Evolutionary conservation across 768 basidiomycete species (phyloP), one percentile per base, ranked within the genome.

Genomic region (Suillus weaverae): DNA sequence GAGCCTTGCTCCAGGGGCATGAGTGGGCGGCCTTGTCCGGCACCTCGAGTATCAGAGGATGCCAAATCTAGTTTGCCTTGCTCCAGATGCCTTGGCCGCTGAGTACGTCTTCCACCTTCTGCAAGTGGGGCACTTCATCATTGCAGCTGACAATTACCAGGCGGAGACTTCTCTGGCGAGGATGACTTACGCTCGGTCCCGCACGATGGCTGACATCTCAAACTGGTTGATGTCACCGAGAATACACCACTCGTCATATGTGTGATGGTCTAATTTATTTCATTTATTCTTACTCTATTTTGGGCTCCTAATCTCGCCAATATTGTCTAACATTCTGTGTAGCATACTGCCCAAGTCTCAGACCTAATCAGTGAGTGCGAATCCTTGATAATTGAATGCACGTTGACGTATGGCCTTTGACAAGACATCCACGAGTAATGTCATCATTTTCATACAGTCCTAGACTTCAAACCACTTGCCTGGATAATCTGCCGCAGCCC

Each of bases 41-140:
- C 3, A 0, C 59, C 36, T 22, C 60, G 46, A 0, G 0, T 9
- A 0, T 0, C 1, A 3, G 1, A 60, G 36, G 4, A 46, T 0
- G 46, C 59, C 1, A 50, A 36, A 5, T 13, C 20, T 4, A 57
- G 61, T n/a, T 0, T 63, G 8, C 69, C 64, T n/a, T 74, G 74
- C 46, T 0, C 2, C 3, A 9, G 0, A 7, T 75, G 74, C 33
- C 2, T 0, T 5, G 38, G 14, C 32, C 30, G 30, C 51, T 70
- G 61, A 60, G 66, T 68, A 48, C 41, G 65, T 60, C 39, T 32
- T 46, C 33, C 26, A 11, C 26, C 10, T 20, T 18, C 10, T 39
- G 26, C 36, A 20, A 38, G 38, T 11, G 16, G 38, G 57, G 16
- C 16, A 20, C 26, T 30, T 38, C 2, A 30, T 41, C 5, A 8